Evolutionary conservation across 495 filamentous ascomycete genomes (phyloP), one percentile per base, ranked within the genome.

Genomic region (Baudoinia panamericana): DNA sequence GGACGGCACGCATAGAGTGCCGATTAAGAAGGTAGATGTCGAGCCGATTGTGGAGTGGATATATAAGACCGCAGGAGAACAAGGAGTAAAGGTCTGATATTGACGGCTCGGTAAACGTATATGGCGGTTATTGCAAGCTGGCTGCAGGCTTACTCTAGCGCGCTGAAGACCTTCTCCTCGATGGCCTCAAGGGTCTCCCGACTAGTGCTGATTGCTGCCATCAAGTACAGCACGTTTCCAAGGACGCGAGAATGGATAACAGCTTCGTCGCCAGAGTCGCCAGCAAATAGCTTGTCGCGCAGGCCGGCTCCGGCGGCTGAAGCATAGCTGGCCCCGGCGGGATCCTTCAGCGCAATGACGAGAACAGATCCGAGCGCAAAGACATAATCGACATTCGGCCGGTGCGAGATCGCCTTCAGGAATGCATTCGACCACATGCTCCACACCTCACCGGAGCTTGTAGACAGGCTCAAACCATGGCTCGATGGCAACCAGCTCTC

Each of bases 141-240:
- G n/a, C n/a, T n/a, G n/a, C 20, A 24, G 4, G 34, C 7, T 23
- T 37, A 43, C 19, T 41, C 29, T 9, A 43, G 22, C 26, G 41
- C 41, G 5, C 8, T 33, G 13, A 52, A 37, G 9, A 53, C 22
- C 41, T 27, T 39, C 26, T 41, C 45, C 44, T 52, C 39, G 17
- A 48, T n/a, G 2, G 10, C 38, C 9, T 18, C 13, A 15, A 52
- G 12, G 18, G 45, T 48, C 22, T 52, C 44, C 21, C 13, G 6
- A 8, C 21, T 67, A 1, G 72, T 71, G 1, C 66, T 80, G 52
- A 78, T 67, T 48, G 76, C 73, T 4, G 78, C 71, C 80, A 87
- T 85, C 20, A 85, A 46, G 58, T 87, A 87, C 3, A 84, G 57
- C 13, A 84, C 76, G 59, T 84, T 83, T 0, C 81, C 82, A 22